These are phyloP conservation scores for Mycena chlorophos DNA, from an alignment of 768 basidiomycete genomes.

Conservation along the genomic window DNA sequence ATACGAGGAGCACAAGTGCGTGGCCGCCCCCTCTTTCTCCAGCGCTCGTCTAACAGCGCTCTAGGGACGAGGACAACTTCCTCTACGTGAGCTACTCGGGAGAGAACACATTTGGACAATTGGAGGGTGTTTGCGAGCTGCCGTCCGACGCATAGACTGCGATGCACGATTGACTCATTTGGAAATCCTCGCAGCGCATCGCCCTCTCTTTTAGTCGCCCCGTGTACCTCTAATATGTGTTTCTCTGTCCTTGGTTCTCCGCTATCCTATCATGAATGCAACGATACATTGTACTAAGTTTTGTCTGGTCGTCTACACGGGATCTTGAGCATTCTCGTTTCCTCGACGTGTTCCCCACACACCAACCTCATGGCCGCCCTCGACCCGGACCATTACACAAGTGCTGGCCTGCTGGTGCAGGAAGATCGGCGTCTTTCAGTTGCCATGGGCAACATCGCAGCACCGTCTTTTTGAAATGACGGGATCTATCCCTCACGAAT, in stretches of 20 bases:
- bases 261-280: background rate
- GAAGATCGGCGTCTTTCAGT: background rate
- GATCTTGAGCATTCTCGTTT: background rate
- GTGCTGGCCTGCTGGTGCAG: no score
- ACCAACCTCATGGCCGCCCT: no score
- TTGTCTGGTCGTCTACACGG: background rate
- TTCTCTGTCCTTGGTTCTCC: constrained; percentile 21
- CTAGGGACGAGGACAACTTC: constrained; percentile 98
- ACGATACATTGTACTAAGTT: background rate
- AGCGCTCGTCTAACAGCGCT: constrained; percentile 28
- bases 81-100: constrained; percentile 98
- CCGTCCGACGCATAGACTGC: constrained; percentile 42
- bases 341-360: no score
- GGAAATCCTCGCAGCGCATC: constrained; percentile 18
- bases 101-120: constrained; percentile 91
- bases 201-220: constrained; percentile 3
- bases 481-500: no score
- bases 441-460: no score
- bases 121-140: constrained; percentile 50
- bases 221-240: constrained; percentile 25
- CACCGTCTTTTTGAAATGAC: background rate
- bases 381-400: no score
- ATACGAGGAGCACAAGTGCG: constrained; percentile 99
- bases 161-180: constrained; percentile 24
- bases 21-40: constrained; percentile 18